Evolutionary conservation across 345 rosid genomes (phyloP).

Genomic region (Hibiscus trionum): DNA sequence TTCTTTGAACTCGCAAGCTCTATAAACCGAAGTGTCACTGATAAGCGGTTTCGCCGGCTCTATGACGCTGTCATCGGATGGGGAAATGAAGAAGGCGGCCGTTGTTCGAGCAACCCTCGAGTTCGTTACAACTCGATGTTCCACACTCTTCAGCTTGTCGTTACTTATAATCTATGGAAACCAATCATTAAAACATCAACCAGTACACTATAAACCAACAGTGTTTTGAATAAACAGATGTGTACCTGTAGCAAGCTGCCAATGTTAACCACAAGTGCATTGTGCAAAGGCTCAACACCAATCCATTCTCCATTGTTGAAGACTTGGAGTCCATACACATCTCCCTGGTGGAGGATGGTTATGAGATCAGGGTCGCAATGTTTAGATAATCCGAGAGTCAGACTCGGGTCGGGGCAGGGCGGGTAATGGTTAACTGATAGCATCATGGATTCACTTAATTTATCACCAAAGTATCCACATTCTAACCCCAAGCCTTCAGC

Average conservation of each 20-base stretch:
- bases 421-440: slow-evolving; percentile 21
- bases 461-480: slow-evolving; percentile 11
- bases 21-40: slow-evolving; percentile 2
- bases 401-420: slow-evolving; percentile 31
- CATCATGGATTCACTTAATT: neutral
- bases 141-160: slow-evolving; percentile 23
- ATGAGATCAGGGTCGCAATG: slow-evolving; percentile 22
- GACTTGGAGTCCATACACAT: slow-evolving; percentile 29
- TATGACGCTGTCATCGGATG: neutral
- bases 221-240: neutral
- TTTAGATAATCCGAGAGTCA: slow-evolving; percentile 23
- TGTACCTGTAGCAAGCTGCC: slow-evolving; percentile 21
- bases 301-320: slow-evolving; percentile 26
- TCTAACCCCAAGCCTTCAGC: slow-evolving; percentile 28
- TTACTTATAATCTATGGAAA: slow-evolving; percentile 20
- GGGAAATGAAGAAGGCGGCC: slow-evolving; percentile 16
- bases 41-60: slow-evolving; percentile 18
- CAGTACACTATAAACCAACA: neutral
- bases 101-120: slow-evolving; percentile 11
- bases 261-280: slow-evolving; percentile 26
- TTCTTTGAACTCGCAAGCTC: slow-evolving; percentile 5
- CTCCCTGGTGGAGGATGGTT: slow-evolving; percentile 27
- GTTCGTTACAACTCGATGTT: slow-evolving; percentile 29
- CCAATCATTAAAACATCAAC: neutral
- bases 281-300: slow-evolving; percentile 22